These are phyloP conservation scores for Kluyveromyces aestuarii DNA, from an alignment of 805 yeast genomes.

Conservation along the genomic window DNA sequence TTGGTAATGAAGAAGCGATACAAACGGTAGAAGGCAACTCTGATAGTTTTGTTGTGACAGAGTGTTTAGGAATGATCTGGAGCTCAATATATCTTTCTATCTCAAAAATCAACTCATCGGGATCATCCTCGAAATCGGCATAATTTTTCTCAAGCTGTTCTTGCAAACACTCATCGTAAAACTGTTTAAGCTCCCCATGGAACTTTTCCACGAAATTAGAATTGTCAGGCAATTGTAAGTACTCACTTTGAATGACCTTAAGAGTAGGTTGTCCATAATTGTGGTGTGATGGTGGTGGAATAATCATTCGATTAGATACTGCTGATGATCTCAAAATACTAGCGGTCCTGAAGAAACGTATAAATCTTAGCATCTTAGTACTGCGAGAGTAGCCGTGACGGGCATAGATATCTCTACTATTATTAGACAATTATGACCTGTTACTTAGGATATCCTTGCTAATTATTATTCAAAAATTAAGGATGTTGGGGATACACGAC, in stretches of 20 bases:
- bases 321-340: conserved; percentile 6
- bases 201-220: conserved; percentile 43
- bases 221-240: conserved; percentile 45
- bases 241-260: conserved; percentile 18
- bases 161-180: conserved; percentile 12
- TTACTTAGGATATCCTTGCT: too few relatives aligned
- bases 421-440: too few relatives aligned
- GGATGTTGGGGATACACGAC: too few relatives aligned
- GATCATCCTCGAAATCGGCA: conserved; percentile 32
- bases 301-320: conserved; percentile 14
- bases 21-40: background rate
- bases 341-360: background rate
- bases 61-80: conserved; percentile 20
- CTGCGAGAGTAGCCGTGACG: too few relatives aligned
- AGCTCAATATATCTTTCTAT: conserved; percentile 32
- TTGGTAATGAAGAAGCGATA: background rate
- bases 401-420: too few relatives aligned
- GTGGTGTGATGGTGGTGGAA: conserved; percentile 15
- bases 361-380: background rate
- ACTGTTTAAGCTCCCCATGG: conserved; percentile 32
- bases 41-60: conserved; percentile 2
- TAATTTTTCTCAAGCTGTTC: conserved; percentile 23
- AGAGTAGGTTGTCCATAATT: conserved; percentile 2
- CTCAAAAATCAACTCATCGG: conserved; percentile 32
- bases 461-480: too few relatives aligned